These are phyloP conservation scores for Barnettozyma populi DNA, from an alignment of 805 yeast species.

Conservation along the genomic window DNA sequence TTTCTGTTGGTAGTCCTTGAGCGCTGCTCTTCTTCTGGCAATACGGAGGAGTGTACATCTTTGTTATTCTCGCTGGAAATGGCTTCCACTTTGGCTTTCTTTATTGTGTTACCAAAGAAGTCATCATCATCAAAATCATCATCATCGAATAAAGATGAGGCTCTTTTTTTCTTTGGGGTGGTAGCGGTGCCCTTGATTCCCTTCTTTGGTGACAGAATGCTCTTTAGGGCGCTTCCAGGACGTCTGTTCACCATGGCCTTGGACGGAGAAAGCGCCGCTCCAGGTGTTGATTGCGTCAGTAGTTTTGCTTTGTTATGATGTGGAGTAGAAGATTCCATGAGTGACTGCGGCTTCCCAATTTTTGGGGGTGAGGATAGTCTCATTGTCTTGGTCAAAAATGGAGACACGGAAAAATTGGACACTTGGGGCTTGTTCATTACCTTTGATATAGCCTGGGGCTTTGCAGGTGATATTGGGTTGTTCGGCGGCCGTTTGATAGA, in stretches of 20 bases:
- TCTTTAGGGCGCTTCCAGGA: slow-evolving; percentile 20
- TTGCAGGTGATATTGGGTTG: slow-evolving; percentile 15
- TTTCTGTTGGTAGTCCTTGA: not conserved
- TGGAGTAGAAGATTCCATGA: slow-evolving; percentile 13
- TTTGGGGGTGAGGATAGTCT: slow-evolving; percentile 10
- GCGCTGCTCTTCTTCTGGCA: not conserved
- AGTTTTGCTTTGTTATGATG: slow-evolving; percentile 1
- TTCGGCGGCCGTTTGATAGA: not conserved
- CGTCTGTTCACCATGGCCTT: slow-evolving; percentile 10
- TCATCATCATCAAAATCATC: slow-evolving; percentile 27
- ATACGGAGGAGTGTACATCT: not conserved
- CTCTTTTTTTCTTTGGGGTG: slow-evolving; percentile 10
- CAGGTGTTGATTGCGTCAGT: slow-evolving; percentile 22
- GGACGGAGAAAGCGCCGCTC: slow-evolving; percentile 17
- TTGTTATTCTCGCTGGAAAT: not conserved
- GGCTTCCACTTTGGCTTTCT: slow-evolving; percentile 12
- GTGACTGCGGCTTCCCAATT: slow-evolving; percentile 1
- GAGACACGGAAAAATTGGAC: slow-evolving; percentile 19
- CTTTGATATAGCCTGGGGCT: slow-evolving; percentile 2
- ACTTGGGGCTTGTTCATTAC: slow-evolving; percentile 12
- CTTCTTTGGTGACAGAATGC: slow-evolving; percentile 19
- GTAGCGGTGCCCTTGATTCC: not conserved
- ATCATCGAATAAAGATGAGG: slow-evolving; percentile 22
- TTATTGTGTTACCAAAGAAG: slow-evolving; percentile 16
- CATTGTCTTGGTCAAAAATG: slow-evolving; percentile 16